Base-by-base conservation (phyloP, 169 alveolate species). In the Theileria equi region DNA sequence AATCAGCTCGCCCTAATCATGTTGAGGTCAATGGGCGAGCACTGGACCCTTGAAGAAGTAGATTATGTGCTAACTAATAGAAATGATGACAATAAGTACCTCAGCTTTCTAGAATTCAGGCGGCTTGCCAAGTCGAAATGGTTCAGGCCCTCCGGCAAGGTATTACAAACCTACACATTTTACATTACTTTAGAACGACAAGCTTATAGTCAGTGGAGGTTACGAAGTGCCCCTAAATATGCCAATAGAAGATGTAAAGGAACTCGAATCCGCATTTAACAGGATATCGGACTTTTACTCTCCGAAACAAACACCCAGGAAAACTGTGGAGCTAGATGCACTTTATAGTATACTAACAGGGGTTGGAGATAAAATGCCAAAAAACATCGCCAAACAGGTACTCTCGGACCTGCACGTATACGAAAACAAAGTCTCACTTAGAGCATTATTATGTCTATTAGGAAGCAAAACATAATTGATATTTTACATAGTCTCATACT, bases 1-100 rank as follows among this genome's bases (percentile, higher is more conserved):
- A 62, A 68, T n/a, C 28, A 61, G 19, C 67, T 61, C 34, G 26
- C 50, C 21, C 61, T 67, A 16, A 19, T 73, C 34, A 73, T 73
- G 83, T 35, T 73, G 31, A 36, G 78, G 19, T 66, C 83, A 2
- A 73, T 67, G 49, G 83, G 83, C 28, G 76, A 64, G 41, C 58
- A 50, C 16, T 73, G 76, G 78, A 50, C 64, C 26, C 47, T 16
- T n/a, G 69, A 44, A 0, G 83, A 73, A 32, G 23, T 73, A 17
- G 71, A 16, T 21, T 31, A 16, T 3, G 58, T 23, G 40, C 36
- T 31, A 34, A 40, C 73, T 5, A 17, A 38, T 10, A n/a, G 52
- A 2, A 23, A 29, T n/a, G 28, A 32, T 32, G 5, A 34, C 4
- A 16, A 35, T 49, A 23, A 35, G 26, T 57, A 28, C 40, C 28